Percentiles rank a stretch among this genome's conserved stretches.
These are phyloP conservation scores for Wallemia ichthyophaga DNA, from an alignment of 1,284 basidiomycete species.

Conservation along the genomic window DNA sequence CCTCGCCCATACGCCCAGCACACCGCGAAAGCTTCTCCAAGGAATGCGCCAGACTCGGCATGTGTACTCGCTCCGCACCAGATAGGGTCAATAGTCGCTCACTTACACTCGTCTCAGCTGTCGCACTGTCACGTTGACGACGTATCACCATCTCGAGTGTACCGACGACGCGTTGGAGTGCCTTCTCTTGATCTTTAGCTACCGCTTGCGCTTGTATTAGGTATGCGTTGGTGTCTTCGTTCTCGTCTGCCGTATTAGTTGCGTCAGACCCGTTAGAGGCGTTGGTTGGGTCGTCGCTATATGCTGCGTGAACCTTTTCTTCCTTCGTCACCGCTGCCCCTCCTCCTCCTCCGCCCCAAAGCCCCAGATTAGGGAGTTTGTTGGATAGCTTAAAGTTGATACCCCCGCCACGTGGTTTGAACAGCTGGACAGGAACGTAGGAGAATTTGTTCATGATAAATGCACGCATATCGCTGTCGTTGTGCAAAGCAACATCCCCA, in stretches of 20 bases:
- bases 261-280: too few relatives aligned
- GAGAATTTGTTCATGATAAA: background rate
- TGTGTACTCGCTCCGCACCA: background rate
- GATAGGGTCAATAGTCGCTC: background rate
- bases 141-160: background rate
- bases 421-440: background rate
- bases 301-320: too few relatives aligned
- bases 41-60: background rate
- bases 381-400: too few relatives aligned
- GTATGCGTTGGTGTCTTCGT: too few relatives aligned
- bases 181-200: background rate
- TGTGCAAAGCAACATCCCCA: background rate
- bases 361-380: too few relatives aligned
- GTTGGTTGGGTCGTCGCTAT: too few relatives aligned
- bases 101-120: background rate
- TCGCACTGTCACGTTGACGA: background rate
- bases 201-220: background rate
- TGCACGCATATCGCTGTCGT: background rate
- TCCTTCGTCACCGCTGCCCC: too few relatives aligned
- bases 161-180: background rate
- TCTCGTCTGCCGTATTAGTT: too few relatives aligned
- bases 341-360: too few relatives aligned
- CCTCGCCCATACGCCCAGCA: background rate
- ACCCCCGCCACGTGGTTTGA: too few relatives aligned
- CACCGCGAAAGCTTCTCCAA: background rate